Evolutionary conservation across 257 asterid genomes (phyloP), one percentile per base, ranked within the genome.

Genomic region (Buddleja alternifolia): DNA sequence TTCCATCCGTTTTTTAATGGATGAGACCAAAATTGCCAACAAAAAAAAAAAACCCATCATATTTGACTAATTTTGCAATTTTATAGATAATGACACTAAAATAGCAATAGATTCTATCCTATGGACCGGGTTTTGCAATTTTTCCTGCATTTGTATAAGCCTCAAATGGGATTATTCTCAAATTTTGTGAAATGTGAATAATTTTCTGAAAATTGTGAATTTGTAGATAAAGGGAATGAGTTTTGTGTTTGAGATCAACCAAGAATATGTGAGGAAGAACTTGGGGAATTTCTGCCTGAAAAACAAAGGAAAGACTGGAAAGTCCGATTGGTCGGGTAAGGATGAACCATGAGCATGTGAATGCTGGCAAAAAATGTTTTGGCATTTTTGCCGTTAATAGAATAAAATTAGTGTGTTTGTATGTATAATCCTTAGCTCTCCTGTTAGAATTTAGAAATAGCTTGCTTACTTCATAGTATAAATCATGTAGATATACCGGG

Each of bases 221-320:
- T 70, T 78, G 82, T 78, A 90, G 90, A 85, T 93, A 69, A 82
- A 77, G 78, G 95, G 87, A 66, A 90, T 83, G 97, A 74, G 89
- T 66, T 88, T 93, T 71, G 80, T 83, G 85, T 88, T 88, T 36
- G 95, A 86, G 78, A 81, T 81, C 70, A 88, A 88, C 78, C 82
- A 77, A 66, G 81, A 76, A 50, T 81, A 79, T 69, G 87, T 82
- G 69, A 80, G 57, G 84, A 80, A 78, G 79, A 79, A 82, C 81
- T 59, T 78, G 77, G 75, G 72, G 37, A 72, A 47, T 51, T 66
- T 71, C 72, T 42, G 63, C 63, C 64, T 29, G 77, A 81, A 78
- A 62, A 66, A 69, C 39, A 70, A 78, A 66, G 82, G 80, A 50
- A 79, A 74, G 75, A 48, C 8, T 6, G 50, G 58, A 72, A 86